phyloP scores from a whole-genome alignment of 2,329 filamentous ascomycete species.

The Aspergillus hortae region DNA sequence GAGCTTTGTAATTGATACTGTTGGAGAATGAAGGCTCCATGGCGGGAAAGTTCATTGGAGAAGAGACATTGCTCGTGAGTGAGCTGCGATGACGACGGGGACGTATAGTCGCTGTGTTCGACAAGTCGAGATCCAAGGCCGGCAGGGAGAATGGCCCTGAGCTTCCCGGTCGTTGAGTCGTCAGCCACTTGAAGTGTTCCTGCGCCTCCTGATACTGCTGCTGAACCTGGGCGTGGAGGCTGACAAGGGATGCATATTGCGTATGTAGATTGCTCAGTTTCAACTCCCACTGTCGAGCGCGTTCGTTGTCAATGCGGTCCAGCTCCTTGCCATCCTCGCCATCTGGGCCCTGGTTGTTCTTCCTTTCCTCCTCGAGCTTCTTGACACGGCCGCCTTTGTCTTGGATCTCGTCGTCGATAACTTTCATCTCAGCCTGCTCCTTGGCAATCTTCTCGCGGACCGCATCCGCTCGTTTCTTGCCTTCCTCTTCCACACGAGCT shows the following conservation, averaged over 20 bases:
- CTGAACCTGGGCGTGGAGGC: slow-evolving; percentile 40
- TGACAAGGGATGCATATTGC: slow-evolving; percentile 42
- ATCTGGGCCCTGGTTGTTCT: slow-evolving; percentile 46
- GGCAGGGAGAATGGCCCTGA: slow-evolving; percentile 40
- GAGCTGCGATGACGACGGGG: slow-evolving; percentile 47
- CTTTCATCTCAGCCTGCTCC: slow-evolving; percentile 50
- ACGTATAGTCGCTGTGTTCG: slow-evolving; percentile 38
- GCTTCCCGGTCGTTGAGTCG: slow-evolving; percentile 34
- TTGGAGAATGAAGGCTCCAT: slow-evolving; percentile 39
- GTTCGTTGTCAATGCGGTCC: slow-evolving; percentile 48
- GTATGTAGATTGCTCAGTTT: slow-evolving; percentile 42
- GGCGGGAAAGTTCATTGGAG: slow-evolving; percentile 40
- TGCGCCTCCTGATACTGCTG: slow-evolving; percentile 46
- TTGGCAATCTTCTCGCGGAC: slow-evolving; percentile 43
- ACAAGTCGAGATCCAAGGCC: slow-evolving; percentile 40
- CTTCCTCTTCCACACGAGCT: slow-evolving; percentile 37
- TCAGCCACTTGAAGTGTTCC: slow-evolving; percentile 43
- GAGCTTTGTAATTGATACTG: slow-evolving; percentile 46
- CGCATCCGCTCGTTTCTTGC: slow-evolving; percentile 38
- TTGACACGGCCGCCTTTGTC: slow-evolving; percentile 60
- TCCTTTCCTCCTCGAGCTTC: slow-evolving; percentile 57
- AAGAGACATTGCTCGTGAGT: slow-evolving; percentile 46
- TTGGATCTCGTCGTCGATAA: slow-evolving; percentile 59
- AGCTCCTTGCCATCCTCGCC: slow-evolving; percentile 51
- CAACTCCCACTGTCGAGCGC: slow-evolving; percentile 45